Evolutionary conservation across 768 basidiomycete genomes (phyloP).

Genomic region (Mycena olivaceomarginata): DNA sequence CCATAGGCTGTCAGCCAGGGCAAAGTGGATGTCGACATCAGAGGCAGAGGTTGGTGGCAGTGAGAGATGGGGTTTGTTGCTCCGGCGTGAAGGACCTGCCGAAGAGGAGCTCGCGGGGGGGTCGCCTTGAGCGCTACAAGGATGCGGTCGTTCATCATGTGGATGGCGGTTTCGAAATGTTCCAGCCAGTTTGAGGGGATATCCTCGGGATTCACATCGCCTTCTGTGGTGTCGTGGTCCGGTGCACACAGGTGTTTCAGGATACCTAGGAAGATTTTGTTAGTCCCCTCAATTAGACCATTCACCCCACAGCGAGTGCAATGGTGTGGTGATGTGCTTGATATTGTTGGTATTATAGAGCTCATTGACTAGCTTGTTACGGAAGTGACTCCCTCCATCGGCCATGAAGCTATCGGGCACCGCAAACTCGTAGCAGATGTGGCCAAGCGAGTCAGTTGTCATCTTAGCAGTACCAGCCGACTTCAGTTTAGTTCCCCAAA

Average conservation of each 20-base stretch:
- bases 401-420: conserved; percentile 32
- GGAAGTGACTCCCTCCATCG: conserved; percentile 54
- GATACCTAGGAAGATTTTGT: conserved; percentile 40
- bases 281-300: conserved; percentile 48
- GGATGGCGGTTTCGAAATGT: conserved; percentile 47
- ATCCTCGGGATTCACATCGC: conserved; percentile 26
- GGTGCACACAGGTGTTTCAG: conserved; percentile 51
- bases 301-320: conserved; percentile 43
- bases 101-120: conserved; percentile 55
- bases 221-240: conserved; percentile 43
- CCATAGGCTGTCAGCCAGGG: conserved; percentile 47
- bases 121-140: conserved; percentile 42
- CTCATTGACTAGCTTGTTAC: conserved; percentile 39
- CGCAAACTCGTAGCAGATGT: conserved; percentile 41
- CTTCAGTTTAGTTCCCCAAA: conserved; percentile 50
- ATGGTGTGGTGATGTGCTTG: conserved; percentile 41
- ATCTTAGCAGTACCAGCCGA: conserved; percentile 17
- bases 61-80: neutral
- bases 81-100: conserved; percentile 50
- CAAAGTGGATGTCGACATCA: conserved; percentile 44
- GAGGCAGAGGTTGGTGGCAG: neutral
- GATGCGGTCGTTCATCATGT: conserved; percentile 48
- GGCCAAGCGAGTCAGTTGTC: conserved; percentile 22
- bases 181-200: conserved; percentile 50
- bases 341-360: conserved; percentile 42